Conservation (phyloP, 805 yeast genomes). For the Lipomyces spencermartinsiae region DNA sequence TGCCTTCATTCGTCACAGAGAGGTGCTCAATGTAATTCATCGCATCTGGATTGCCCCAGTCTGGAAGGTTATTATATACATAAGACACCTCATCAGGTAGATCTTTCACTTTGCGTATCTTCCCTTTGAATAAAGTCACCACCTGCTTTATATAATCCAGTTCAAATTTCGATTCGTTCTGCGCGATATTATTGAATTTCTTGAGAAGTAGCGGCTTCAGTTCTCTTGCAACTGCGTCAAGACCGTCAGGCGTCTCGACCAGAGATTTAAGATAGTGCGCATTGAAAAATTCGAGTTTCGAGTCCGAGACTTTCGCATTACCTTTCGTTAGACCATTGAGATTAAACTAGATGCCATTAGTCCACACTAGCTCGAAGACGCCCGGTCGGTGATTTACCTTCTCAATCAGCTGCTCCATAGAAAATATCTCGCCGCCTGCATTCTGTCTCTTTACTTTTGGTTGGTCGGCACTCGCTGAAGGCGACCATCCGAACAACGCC, state of each 20-base stretch:
- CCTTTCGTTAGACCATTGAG: conserved; percentile 85
- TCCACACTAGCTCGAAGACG: conserved; percentile 53
- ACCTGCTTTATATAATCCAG: conserved; percentile 20
- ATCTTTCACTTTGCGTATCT: conserved; percentile 19
- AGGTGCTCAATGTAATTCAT: conserved; percentile 18
- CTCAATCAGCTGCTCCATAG: conserved; percentile 24
- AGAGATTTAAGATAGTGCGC: conserved; percentile 63
- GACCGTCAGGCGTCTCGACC: conserved; percentile 49
- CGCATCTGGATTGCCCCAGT: conserved; percentile 17
- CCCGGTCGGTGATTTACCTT: conserved; percentile 1
- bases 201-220: conserved; percentile 6
- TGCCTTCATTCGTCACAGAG: conserved; percentile 8
- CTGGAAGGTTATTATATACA: conserved; percentile 19
- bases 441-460: conserved; percentile 15
- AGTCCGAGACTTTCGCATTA: conserved; percentile 86
- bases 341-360: conserved; percentile 56
- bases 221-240: conserved; percentile 48
- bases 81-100: conserved; percentile 28
- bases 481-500: conserved; percentile 95
- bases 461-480: conserved; percentile 44
- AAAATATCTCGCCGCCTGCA: conserved; percentile 30
- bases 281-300: conserved; percentile 78
- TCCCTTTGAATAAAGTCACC: conserved; percentile 24
- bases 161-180: conserved; percentile 14
- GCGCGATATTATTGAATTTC: conserved; percentile 6